phyloP scores from a whole-genome alignment of 1,284 basidiomycete species.

The Cutaneotrichosporon dermatis region DNA sequence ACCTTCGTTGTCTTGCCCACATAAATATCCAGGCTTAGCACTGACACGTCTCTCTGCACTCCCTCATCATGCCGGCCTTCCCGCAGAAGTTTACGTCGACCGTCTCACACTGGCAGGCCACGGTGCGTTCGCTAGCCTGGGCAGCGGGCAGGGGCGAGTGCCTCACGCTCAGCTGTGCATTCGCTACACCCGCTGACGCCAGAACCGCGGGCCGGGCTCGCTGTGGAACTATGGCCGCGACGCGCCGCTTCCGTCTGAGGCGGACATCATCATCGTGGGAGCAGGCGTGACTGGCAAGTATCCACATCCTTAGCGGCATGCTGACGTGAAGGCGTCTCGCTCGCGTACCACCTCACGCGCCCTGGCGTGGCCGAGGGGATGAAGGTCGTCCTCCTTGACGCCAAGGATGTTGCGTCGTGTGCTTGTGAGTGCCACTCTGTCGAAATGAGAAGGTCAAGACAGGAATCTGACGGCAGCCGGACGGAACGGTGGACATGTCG shows the following conservation, averaged over 20 bases:
- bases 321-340: neutral
- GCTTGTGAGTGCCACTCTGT: conserved; percentile 25
- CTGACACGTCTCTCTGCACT: no score
- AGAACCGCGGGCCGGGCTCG: conserved; percentile 24
- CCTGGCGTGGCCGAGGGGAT: conserved; percentile 20
- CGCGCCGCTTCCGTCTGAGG: conserved; percentile 16
- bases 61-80: conserved; percentile 5
- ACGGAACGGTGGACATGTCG: conserved; percentile 42
- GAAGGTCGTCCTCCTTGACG: conserved; percentile 33
- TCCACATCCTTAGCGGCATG: no score
- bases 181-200: neutral
- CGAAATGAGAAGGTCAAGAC: neutral
- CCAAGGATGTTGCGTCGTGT: conserved; percentile 39
- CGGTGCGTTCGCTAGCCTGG: neutral
- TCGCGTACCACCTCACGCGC: conserved; percentile 25
- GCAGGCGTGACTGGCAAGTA: conserved; percentile 23
- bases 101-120: conserved; percentile 12
- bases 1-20: no score
- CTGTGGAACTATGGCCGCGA: conserved; percentile 27
- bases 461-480: conserved; percentile 17
- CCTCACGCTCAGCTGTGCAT: no score
- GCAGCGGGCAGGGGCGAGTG: no score
- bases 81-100: conserved; percentile 10
- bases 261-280: conserved; percentile 29
- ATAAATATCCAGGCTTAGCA: no score